Evolutionary conservation across 2,329 filamentous ascomycete genomes (phyloP), one percentile per base, ranked within the genome.

Genomic region (Bertia moriformis): DNA sequence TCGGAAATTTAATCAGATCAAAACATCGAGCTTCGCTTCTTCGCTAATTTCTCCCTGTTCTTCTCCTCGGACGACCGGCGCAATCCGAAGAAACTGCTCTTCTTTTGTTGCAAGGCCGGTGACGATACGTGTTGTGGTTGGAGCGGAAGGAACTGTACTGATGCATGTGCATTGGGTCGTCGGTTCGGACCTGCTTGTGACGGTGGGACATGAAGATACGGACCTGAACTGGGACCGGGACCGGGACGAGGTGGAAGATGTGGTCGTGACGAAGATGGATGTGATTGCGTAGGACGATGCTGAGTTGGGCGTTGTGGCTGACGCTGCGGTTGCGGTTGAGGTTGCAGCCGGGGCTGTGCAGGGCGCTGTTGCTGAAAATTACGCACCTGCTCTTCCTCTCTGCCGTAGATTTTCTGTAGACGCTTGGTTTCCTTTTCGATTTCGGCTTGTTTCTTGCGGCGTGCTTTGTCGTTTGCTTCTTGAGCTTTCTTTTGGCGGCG

Each of bases 361-460:
- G 22, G 18, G 38, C 37, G 4, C 40, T 41, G 33, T 42, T 43
- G 4, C 38, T 42, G 27, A 47, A 47, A 20, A 40, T 45, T 19
- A n/a, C 27, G 32, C 10, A 15, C 17, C 1, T 38, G 42, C n/a
- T 18, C 24, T 19, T 47, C 38, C 17, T 53, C 52, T 12, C 54
- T 55, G 14, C 71, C 72, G 45, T 76, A 79, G 37, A 73, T 49
- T 44, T 61, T 65, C 41, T 68, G 62, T 17, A 80, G 52, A 1
- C 74, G 63, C 47, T 72, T 69, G 0, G 75, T 80, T 50, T 79
- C 74, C 39, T 64, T 62, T 19, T 78, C 62, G 18, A 66, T 49
- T 47, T 66, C 59, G 44, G 62, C 56, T 43, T 63, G 54, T 33
- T 52, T 48, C 40, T 60, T 62, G 18, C 55, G 54, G 44, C 67